These are phyloP conservation scores for Ganoderma meredithae DNA, from an alignment of 1,284 basidiomycete species.

Conservation along the genomic window DNA sequence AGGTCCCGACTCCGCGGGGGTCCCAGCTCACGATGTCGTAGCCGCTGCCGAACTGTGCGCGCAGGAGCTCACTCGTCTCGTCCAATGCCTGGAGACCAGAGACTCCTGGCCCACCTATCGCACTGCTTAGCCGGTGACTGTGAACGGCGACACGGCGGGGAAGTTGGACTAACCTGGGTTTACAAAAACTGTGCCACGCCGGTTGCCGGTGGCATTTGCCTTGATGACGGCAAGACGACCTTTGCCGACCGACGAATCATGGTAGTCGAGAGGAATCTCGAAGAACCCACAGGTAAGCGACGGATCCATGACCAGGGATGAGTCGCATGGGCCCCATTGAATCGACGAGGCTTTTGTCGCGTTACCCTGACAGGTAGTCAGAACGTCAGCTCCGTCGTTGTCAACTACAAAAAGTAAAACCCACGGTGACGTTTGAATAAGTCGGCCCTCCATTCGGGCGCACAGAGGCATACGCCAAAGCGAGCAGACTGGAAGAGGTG, in stretches of 20 bases:
- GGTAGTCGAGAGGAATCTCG: slow-evolving; percentile 26
- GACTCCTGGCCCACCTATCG: slow-evolving; percentile 7
- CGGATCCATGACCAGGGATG: slow-evolving; percentile 1
- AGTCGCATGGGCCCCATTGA: slow-evolving; percentile 21
- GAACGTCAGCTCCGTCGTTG: background rate
- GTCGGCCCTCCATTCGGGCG: background rate
- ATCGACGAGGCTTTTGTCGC: background rate
- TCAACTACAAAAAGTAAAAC: background rate
- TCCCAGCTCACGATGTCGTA: slow-evolving; percentile 29
- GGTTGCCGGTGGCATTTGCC: slow-evolving; percentile 19
- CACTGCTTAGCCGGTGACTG: background rate
- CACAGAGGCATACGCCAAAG: background rate
- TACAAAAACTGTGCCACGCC: slow-evolving; percentile 18
- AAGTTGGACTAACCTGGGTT: slow-evolving; percentile 16
- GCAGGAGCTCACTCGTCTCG: background rate
- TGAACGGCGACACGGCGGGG: background rate
- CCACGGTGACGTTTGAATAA: background rate
- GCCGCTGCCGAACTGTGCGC: slow-evolving; percentile 11
- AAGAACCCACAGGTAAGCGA: slow-evolving; percentile 21
- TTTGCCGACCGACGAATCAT: slow-evolving; percentile 16
- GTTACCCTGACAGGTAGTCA: background rate
- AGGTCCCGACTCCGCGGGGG: slow-evolving; percentile 25
- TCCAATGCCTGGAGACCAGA: slow-evolving; percentile 5
- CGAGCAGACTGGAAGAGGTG: background rate
- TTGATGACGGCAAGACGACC: slow-evolving; percentile 21